phyloP scores from a whole-genome alignment of 768 basidiomycete genomes.

The Sistotremastrum niveocremeum region DNA sequence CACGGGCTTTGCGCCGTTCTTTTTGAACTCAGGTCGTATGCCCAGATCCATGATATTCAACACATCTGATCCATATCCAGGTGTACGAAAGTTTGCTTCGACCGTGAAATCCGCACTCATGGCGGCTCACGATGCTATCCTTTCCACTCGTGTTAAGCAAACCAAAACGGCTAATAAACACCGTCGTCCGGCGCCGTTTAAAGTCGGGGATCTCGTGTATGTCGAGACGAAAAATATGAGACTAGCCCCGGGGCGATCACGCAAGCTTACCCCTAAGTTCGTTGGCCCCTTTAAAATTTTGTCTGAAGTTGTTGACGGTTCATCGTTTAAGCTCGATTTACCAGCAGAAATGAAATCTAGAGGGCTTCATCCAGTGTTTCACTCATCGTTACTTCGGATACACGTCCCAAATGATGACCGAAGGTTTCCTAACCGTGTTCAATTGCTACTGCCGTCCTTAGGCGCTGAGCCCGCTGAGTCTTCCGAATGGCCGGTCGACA shows the following conservation, averaged over 20 bases:
- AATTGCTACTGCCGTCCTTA: constrained; percentile 11
- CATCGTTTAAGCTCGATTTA: constrained; percentile 15
- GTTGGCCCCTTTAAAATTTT: constrained; percentile 20
- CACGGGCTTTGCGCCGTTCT: constrained; percentile 25
- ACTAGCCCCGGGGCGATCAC: constrained; percentile 15
- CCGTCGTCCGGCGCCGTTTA: constrained; percentile 10
- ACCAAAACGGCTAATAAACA: constrained; percentile 14
- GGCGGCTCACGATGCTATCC: constrained; percentile 15
- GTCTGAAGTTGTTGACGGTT: constrained; percentile 6
- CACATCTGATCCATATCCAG: constrained; percentile 12
- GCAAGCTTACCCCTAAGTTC: constrained; percentile 23
- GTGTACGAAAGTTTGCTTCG: constrained; percentile 14
- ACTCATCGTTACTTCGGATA: constrained; percentile 16
- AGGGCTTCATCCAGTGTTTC: constrained; percentile 20
- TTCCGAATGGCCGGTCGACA: constrained; percentile 16
- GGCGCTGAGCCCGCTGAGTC: constrained; percentile 10
- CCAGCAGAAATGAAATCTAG: constrained; percentile 12
- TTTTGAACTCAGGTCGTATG: constrained; percentile 19
- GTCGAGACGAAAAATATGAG: constrained; percentile 23
- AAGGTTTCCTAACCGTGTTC: constrained; percentile 17
- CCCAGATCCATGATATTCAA: constrained; percentile 21
- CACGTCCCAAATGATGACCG: constrained; percentile 24
- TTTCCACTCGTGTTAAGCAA: constrained; percentile 15
- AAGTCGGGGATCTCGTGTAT: constrained; percentile 19
- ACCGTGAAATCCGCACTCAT: constrained; percentile 12